Conservation (phyloP, 164 flowering plant genomes). For the Vitis vinifera region DNA sequence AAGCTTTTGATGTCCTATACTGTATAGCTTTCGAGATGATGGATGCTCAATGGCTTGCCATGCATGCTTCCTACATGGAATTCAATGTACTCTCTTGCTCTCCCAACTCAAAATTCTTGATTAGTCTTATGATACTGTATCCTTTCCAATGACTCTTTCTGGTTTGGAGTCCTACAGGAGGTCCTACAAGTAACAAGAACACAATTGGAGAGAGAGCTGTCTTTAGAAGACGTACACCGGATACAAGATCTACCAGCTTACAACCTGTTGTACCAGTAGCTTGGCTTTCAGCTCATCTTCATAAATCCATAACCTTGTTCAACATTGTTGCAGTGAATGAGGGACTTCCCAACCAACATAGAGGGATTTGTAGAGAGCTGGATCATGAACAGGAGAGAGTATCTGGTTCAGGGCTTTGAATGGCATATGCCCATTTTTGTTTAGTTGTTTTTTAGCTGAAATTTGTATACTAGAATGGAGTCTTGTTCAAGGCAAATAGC, state of each 20-base stretch:
- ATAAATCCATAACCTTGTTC: too few relatives aligned
- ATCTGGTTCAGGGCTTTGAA: too few relatives aligned
- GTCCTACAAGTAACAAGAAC: constrained; percentile 74
- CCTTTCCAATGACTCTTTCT: not conserved
- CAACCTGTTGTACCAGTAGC: constrained; percentile 70
- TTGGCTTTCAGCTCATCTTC: constrained; percentile 5
- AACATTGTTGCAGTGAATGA: too few relatives aligned
- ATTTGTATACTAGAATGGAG: too few relatives aligned
- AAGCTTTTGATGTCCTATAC: constrained; percentile 79
- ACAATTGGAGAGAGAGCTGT: constrained; percentile 84
- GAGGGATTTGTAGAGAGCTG: too few relatives aligned
- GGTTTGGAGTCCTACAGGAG: constrained; percentile 50
- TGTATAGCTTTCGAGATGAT: constrained; percentile 89
- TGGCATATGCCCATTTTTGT: too few relatives aligned
- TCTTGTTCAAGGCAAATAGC: too few relatives aligned
- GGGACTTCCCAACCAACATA: too few relatives aligned
- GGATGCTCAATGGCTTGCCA: constrained; percentile 99
- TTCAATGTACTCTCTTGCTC: constrained; percentile 67
- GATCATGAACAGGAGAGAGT: too few relatives aligned
- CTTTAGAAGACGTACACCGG: constrained; percentile 70
- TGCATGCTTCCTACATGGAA: constrained; percentile 97
- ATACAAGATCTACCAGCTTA: constrained; percentile 88
- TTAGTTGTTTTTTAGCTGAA: too few relatives aligned
- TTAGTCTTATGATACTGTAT: too few relatives aligned
- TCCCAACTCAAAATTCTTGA: constrained; percentile 11